Evolutionary conservation across 1,284 basidiomycete species (phyloP).

Genomic region (Spongispora temasekensis): DNA sequence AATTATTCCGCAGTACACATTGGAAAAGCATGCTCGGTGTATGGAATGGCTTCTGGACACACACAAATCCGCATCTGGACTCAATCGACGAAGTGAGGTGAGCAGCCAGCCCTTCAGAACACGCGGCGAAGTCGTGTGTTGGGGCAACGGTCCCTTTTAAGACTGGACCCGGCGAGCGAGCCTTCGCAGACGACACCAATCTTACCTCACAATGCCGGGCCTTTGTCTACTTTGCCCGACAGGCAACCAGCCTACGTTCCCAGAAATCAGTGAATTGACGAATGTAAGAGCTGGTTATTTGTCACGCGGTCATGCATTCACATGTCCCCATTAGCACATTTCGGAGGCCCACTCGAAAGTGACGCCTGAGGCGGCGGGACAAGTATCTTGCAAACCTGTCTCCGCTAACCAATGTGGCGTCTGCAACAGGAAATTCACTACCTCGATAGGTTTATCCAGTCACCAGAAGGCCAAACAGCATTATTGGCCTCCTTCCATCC

Average conservation of each 20-base stretch:
- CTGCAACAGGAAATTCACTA: constrained; percentile 30
- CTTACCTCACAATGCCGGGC: constrained; percentile 28
- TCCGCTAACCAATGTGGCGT: constrained; percentile 21
- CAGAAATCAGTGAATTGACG: constrained; percentile 17
- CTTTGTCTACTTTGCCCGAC: constrained; percentile 30
- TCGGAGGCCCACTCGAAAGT: constrained; percentile 17
- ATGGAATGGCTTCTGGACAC: constrained; percentile 24
- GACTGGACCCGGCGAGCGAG: constrained; percentile 17
- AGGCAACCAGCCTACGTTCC: constrained; percentile 25
- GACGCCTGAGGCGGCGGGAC: background rate
- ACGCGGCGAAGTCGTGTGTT: constrained; percentile 37
- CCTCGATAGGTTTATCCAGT: constrained; percentile 15
- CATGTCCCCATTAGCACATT: constrained; percentile 24
- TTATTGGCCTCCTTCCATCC: constrained; percentile 9
- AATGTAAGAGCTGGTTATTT: constrained; percentile 17
- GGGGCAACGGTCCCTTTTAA: constrained; percentile 37
- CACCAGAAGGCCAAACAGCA: constrained; percentile 31
- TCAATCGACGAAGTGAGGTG: constrained; percentile 27
- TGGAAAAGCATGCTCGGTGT: constrained; percentile 29
- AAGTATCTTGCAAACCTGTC: constrained; percentile 3
- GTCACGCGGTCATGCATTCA: background rate
- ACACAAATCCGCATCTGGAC: constrained; percentile 24
- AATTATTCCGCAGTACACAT: constrained; percentile 18
- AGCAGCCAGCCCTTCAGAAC: constrained; percentile 28
- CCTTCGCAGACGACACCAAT: constrained; percentile 19